Percentiles rank a stretch among this genome's conserved stretches.
These are phyloP conservation scores for Penicillium canariense DNA, from an alignment of 495 filamentous ascomycete species.

Conservation along the genomic window DNA sequence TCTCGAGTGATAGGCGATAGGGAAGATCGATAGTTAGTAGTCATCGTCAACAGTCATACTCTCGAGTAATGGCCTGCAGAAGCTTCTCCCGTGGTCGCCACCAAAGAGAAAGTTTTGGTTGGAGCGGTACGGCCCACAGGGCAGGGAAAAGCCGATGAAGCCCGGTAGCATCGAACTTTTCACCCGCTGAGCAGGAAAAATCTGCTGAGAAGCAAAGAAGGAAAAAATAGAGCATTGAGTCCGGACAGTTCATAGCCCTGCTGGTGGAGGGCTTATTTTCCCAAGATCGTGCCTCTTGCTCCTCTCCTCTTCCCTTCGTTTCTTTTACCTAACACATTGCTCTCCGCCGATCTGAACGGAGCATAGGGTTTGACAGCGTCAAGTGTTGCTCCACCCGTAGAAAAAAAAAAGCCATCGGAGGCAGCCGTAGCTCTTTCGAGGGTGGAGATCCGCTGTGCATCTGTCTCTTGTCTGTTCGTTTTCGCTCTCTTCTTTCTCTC, in stretches of 20 bases:
- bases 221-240: neutral
- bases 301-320: neutral
- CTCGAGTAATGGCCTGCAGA: too few relatives aligned
- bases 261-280: neutral
- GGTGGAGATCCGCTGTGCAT: too few relatives aligned
- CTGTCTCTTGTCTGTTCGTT: too few relatives aligned
- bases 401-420: neutral
- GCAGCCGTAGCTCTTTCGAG: too few relatives aligned
- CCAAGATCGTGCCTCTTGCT: neutral
- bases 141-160: neutral
- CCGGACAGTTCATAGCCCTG: neutral
- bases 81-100: too few relatives aligned
- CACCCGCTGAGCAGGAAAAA: neutral
- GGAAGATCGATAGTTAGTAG: neutral
- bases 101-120: neutral
- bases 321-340: slow-evolving; percentile 3
- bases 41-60: neutral
- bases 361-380: slow-evolving; percentile 18
- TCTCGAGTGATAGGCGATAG: neutral
- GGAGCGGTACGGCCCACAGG: slow-evolving; percentile 4
- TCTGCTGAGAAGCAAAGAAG: neutral
- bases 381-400: slow-evolving; percentile 28
- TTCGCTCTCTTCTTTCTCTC: neutral
- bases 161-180: neutral
- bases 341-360: slow-evolving; percentile 11